phyloP scores from a whole-genome alignment of 208 protist species.

The Strigomonas culicis region DNA sequence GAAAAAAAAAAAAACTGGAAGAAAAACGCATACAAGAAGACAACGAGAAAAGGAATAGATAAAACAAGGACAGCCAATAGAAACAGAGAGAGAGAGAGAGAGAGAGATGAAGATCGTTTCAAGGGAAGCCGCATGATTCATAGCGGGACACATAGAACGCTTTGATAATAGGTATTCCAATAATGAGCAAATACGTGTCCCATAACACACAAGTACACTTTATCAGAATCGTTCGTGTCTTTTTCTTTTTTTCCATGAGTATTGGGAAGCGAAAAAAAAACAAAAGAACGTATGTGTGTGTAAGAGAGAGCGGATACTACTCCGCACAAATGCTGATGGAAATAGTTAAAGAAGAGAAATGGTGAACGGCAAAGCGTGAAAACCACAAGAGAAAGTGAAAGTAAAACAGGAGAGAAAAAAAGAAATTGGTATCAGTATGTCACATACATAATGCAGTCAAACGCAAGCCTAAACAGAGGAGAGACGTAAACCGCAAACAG shows the following conservation, averaged over 20 bases:
- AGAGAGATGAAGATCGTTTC: neutral
- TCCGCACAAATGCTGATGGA: no score
- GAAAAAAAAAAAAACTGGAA: slow-evolving; percentile 7
- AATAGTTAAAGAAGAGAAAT: no score
- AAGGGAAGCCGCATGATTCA: no score
- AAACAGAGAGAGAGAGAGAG: slow-evolving; percentile 1
- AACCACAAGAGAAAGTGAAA: slow-evolving; percentile 2
- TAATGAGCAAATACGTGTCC: no score
- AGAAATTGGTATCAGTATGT: neutral
- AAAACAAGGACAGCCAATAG: slow-evolving; percentile 6
- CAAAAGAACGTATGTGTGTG: no score
- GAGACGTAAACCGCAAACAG: neutral
- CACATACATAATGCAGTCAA: neutral
- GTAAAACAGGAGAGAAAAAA: neutral
- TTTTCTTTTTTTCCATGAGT: no score
- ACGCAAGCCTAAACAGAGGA: neutral
- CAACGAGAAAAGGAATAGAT: neutral
- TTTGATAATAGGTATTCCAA: no score
- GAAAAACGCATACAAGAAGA: slow-evolving; percentile 6
- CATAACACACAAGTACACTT: no score
- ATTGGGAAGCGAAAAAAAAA: no score
- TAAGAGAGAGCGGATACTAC: no score
- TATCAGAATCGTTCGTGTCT: no score
- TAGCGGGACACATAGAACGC: no score
- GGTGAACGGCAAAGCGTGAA: neutral